These are phyloP conservation scores for Oryza nivara DNA, from an alignment of 176 grass and related monocot genomes.

Conservation along the genomic window DNA sequence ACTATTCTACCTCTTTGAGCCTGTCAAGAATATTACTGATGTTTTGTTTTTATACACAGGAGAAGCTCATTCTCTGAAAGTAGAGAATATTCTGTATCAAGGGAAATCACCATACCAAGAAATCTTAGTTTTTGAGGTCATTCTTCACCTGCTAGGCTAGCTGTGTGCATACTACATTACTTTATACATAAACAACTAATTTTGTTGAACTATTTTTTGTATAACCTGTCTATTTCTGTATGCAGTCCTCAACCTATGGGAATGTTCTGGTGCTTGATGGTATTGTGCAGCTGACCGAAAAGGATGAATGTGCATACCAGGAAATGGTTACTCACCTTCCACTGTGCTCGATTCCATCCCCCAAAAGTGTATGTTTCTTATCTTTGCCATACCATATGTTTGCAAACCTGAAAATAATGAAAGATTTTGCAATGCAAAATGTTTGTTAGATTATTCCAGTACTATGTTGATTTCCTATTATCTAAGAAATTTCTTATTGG, in stretches of 20 bases:
- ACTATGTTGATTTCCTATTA: background rate
- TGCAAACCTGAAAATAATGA: conserved; percentile 42
- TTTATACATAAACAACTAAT: background rate
- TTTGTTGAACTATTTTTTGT: background rate
- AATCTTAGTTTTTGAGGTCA: conserved; percentile 89
- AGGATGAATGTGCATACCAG: conserved; percentile 97
- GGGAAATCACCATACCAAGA: conserved; percentile 88
- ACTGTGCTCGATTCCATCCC: conserved; percentile 89
- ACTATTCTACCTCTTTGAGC: background rate
- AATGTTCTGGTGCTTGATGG: conserved; percentile 98
- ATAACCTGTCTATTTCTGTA: background rate
- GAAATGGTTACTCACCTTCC: conserved; percentile 98
- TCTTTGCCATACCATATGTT: conserved; percentile 12
- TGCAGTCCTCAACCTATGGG: conserved; percentile 86
- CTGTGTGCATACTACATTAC: background rate
- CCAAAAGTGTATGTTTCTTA: conserved; percentile 68
- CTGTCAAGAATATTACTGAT: conserved; percentile 5
- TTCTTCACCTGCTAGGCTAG: conserved; percentile 28
- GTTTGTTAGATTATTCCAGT: background rate
- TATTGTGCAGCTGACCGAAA: conserved; percentile 96
- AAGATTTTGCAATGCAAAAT: conserved; percentile 38
- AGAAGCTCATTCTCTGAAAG: conserved; percentile 91
- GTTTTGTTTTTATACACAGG: conserved; percentile 56
- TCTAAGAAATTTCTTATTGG: background rate
- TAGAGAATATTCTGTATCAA: conserved; percentile 82